A percentile compares a stretch with the other conserved stretches of the same genome.
Evolutionary conservation across 1,284 basidiomycete genomes (phyloP).

Genomic region (Coniferiporia weirii): DNA sequence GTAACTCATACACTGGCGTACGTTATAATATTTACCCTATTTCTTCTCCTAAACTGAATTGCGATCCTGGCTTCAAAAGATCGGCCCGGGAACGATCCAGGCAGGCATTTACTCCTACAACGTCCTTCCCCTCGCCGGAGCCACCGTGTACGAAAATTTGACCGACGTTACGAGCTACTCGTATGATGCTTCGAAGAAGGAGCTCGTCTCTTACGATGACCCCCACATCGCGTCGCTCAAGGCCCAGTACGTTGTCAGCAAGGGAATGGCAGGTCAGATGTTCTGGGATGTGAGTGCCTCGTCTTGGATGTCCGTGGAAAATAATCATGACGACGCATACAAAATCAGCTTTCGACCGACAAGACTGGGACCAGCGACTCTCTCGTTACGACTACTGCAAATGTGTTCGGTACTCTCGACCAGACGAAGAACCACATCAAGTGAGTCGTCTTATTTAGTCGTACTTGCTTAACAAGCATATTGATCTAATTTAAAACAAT

Average conservation of each 20-base stretch:
- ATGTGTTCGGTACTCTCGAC: conserved; percentile 50
- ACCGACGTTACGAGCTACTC: conserved; percentile 75
- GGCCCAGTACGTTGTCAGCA: conserved; percentile 64
- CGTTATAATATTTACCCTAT: conserved; percentile 19
- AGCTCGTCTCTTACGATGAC: conserved; percentile 79
- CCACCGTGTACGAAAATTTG: conserved; percentile 64
- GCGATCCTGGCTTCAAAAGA: conserved; percentile 31
- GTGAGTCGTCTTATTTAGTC: conserved; percentile 27
- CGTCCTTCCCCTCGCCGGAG: conserved; percentile 60
- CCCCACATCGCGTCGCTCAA: conserved; percentile 70
- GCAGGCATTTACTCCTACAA: conserved; percentile 76
- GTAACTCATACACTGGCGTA: conserved; percentile 67
- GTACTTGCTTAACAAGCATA: background rate
- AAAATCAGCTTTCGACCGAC: conserved; percentile 56
- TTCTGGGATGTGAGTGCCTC: conserved; percentile 65
- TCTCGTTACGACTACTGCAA: conserved; percentile 46
- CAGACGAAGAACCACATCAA: conserved; percentile 66
- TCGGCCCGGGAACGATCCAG: conserved; percentile 71
- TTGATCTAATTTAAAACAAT: background rate
- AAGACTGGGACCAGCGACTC: conserved; percentile 48
- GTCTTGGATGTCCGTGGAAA: background rate
- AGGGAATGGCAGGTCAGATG: conserved; percentile 71
- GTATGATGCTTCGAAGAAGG: conserved; percentile 59
- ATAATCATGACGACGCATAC: conserved; percentile 25
- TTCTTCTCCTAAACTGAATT: background rate